Evolutionary conservation across 192 early-diverging fungal genomes (phyloP), one percentile per base, ranked within the genome.

Genomic region (Coemansia sp.): DNA sequence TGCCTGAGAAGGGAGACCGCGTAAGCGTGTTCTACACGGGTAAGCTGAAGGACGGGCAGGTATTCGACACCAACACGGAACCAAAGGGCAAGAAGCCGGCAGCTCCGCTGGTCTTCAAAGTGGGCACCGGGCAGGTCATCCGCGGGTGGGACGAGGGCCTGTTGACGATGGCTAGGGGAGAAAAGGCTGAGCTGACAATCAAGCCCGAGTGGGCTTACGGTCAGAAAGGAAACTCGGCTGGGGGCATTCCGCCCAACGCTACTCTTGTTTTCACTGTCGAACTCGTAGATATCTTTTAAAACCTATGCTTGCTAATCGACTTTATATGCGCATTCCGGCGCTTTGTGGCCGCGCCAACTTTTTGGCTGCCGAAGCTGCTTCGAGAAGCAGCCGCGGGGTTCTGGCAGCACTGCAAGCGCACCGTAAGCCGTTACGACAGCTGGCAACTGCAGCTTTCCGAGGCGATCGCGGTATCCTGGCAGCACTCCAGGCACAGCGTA

Each of bases 91-190:
- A 84, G 60, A 89, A 87, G 82, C 82, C 84, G 53, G 71, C 75
- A n/a, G 58, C 66, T 28, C 85, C 88, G 3, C 72, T 93, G 30
- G 71, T 79, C 30, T 91, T 91, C 76, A 88, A 83, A 64, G 73
- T 98, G 64, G 96, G 96, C 59, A 90, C 90, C n/a, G 91, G 91
- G n/a, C 88, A 83, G 43, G 94, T 98, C 56, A 98, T 98, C 62
- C 81, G 84, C 47, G 91, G 88, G 23, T 88, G 89, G 89, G 85
- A 85, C 61, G 82, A 86, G 82, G 93, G 88, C 66, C 87, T 98
- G 54, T 83, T 91, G 44, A 81, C 91, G 56, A 87, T 98, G 85
- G 89, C 86, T 26, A 71, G 91, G 43, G 93, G 93, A 54, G 88
- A 97, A 74, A 83, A 84, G 57, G 93, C 92, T 21, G 85, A 69